Conservation (phyloP, 257 asterid genomes). For the Solanum medicagineum region DNA sequence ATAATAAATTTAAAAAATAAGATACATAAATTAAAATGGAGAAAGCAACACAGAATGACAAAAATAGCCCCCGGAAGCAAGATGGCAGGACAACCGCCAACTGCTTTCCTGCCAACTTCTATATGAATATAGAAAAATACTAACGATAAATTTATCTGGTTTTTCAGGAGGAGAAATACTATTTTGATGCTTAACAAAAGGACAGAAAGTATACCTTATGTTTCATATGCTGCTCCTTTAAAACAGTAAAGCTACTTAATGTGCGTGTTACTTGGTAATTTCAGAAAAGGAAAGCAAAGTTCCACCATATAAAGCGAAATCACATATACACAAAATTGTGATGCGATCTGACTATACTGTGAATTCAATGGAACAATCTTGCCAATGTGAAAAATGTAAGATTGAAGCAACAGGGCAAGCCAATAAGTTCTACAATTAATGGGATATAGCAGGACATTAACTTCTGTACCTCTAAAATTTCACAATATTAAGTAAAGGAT, state of each 20-base stretch:
- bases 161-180: not conserved
- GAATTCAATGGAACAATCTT: not conserved
- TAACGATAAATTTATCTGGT: not conserved
- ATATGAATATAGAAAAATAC: not conserved
- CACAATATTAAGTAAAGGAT: slow-evolving; percentile 37
- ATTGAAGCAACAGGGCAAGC: slow-evolving; percentile 8
- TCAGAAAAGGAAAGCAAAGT: not conserved
- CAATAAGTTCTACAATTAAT: slow-evolving; percentile 13
- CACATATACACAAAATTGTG: not conserved
- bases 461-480: slow-evolving; percentile 53
- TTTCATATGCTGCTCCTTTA: not conserved
- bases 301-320: not conserved
- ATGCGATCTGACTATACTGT: not conserved
- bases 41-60: too few relatives aligned
- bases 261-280: not conserved
- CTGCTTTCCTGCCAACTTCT: too few relatives aligned
- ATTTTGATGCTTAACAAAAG: not conserved
- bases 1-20: too few relatives aligned
- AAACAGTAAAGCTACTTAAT: not conserved
- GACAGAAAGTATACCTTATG: not conserved
- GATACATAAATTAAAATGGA: too few relatives aligned
- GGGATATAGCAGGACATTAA: slow-evolving; percentile 10
- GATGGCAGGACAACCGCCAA: too few relatives aligned
- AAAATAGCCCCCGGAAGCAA: too few relatives aligned
- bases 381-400: not conserved